phyloP scores from a whole-genome alignment of 345 rosid genomes.

The Ricinus communis region DNA sequence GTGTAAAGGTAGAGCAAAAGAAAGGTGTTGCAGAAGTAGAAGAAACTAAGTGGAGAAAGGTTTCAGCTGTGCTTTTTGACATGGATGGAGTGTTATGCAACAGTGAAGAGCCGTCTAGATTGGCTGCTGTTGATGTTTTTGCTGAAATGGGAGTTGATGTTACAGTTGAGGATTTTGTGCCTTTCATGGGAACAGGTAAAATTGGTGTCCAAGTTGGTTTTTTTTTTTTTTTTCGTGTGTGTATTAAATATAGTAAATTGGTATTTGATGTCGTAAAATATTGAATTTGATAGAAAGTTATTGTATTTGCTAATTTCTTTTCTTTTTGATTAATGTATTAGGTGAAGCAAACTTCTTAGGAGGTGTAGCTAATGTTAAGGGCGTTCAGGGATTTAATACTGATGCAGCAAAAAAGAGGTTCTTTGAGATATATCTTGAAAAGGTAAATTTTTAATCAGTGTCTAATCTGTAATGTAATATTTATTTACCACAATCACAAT shows the following conservation, averaged over 20 bases:
- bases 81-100: slow-evolving; percentile 93
- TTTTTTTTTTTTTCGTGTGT: background rate
- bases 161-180: slow-evolving; percentile 77
- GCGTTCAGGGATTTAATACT: slow-evolving; percentile 60
- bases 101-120: slow-evolving; percentile 88
- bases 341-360: slow-evolving; percentile 93
- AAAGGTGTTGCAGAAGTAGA: slow-evolving; percentile 17
- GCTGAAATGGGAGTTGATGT: slow-evolving; percentile 85
- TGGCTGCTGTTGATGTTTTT: slow-evolving; percentile 84
- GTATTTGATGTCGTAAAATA: background rate
- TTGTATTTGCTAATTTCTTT: background rate
- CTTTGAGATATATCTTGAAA: slow-evolving; percentile 85
- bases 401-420: slow-evolving; percentile 76
- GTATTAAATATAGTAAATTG: background rate
- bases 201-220: background rate
- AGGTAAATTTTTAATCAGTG: slow-evolving; percentile 41
- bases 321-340: slow-evolving; percentile 25
- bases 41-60: slow-evolving; percentile 63
- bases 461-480: slow-evolving; percentile 9
- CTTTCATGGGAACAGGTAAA: slow-evolving; percentile 88
- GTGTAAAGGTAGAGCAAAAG: slow-evolving; percentile 46
- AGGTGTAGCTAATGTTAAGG: slow-evolving; percentile 90
- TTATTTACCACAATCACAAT: background rate
- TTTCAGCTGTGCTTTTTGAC: slow-evolving; percentile 86
- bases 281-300: background rate